A percentile compares a stretch with the other conserved stretches of the same genome.
phyloP scores from a whole-genome alignment of 495 filamentous ascomycete genomes.

The Penicillium paxilli region DNA sequence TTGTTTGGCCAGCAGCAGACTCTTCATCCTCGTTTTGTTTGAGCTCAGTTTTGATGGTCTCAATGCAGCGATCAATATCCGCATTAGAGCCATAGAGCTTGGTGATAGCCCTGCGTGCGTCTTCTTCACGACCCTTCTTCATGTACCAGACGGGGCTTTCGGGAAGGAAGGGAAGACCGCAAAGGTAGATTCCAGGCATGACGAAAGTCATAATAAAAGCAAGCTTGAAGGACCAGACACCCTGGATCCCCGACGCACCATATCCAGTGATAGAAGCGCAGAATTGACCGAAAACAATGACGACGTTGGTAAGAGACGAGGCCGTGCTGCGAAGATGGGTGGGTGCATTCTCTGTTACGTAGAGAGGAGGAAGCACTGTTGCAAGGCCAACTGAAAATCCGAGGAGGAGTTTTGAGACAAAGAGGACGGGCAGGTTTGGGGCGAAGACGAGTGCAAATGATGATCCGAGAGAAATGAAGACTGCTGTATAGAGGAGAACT shows the following conservation, averaged over 20 bases:
- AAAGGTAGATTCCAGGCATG: conserved; percentile 12
- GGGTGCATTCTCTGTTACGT: conserved; percentile 16
- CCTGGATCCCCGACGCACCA: conserved; percentile 6
- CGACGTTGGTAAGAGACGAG: conserved; percentile 13
- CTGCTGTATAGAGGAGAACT: conserved; percentile 4
- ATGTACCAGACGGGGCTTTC: conserved; percentile 15
- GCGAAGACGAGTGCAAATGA: conserved; percentile 15
- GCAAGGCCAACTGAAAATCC: conserved; percentile 12
- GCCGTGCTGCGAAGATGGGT: conserved; percentile 9
- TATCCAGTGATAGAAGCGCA: conserved; percentile 12
- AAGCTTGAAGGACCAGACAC: conserved; percentile 13
- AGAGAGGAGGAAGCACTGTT: conserved; percentile 12
- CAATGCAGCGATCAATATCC: conserved; percentile 7
- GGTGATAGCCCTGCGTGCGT: conserved; percentile 11
- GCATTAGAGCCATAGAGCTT: conserved; percentile 4
- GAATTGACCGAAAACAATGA: conserved; percentile 15
- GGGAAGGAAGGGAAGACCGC: conserved; percentile 15
- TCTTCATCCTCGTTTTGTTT: conserved; percentile 5
- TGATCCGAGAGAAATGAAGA: conserved; percentile 7
- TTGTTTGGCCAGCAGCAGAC: conserved; percentile 7
- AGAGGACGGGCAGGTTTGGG: conserved; percentile 6
- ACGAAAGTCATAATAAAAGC: conserved; percentile 16
- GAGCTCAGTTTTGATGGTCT: conserved; percentile 10
- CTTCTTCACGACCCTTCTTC: conserved; percentile 12
- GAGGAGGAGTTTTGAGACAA: conserved; percentile 14